phyloP scores from a whole-genome alignment of 345 rosid species.

The Turritis glabra region DNA sequence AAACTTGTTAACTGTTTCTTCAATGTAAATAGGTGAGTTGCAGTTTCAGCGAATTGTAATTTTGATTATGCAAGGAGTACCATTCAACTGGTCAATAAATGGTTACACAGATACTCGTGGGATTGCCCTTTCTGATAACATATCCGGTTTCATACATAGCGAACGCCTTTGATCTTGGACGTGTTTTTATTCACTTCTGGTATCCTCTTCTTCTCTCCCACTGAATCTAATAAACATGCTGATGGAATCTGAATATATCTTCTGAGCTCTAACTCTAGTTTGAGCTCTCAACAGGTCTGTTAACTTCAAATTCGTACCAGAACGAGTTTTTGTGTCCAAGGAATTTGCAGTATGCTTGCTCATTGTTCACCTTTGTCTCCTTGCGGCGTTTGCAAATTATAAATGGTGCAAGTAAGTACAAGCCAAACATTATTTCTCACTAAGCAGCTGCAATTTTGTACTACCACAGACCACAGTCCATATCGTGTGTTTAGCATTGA shows the following conservation, averaged over 20 bases:
- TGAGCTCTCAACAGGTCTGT: conserved; percentile 77
- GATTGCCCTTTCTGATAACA: conserved; percentile 76
- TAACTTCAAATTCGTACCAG: conserved; percentile 93
- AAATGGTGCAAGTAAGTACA: conserved; percentile 96
- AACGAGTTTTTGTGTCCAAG: conserved; percentile 82
- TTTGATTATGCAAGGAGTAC: conserved; percentile 27
- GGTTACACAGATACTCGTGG: conserved; percentile 83
- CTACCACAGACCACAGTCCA: background rate
- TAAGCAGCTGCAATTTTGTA: background rate
- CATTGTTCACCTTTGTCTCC: conserved; percentile 65
- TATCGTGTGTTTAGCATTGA: conserved; percentile 4
- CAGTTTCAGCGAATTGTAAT: conserved; percentile 37
- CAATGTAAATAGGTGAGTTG: conserved; percentile 63
- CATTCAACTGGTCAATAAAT: conserved; percentile 37
- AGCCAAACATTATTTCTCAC: background rate
- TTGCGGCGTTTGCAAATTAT: conserved; percentile 64
- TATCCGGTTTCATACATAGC: conserved; percentile 74
- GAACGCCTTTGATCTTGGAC: conserved; percentile 92
- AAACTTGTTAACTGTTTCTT: conserved; percentile 34
- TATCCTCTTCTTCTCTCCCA: conserved; percentile 32
- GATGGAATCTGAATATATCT: background rate
- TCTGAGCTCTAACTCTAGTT: conserved; percentile 24
- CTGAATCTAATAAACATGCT: background rate
- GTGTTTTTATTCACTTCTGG: conserved; percentile 96
- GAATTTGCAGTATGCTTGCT: conserved; percentile 82